Evolutionary conservation across 176 grass and related monocot species (phyloP).

Genomic region (Hordeum vulgare): MorexV3_pseudomolecules_assembly NC_058520.1:530286386-530286885

Average conservation of each 20-base stretch:
- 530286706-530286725: slow-evolving; percentile 92
- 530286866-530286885: neutral
- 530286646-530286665: slow-evolving; percentile 82
- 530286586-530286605: slow-evolving; percentile 84
- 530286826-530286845: slow-evolving; percentile 5
- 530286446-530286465: slow-evolving; percentile 67
- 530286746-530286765: slow-evolving; percentile 97
- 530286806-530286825: slow-evolving; percentile 37
- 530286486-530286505: slow-evolving; percentile 66
- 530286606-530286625: slow-evolving; percentile 96
- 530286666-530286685: slow-evolving; percentile 76
- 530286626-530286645: slow-evolving; percentile 85
- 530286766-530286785: slow-evolving; percentile 88
- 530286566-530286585: slow-evolving; percentile 77
- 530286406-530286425: slow-evolving; percentile 76
- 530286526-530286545: slow-evolving; percentile 78
- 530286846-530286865: neutral
- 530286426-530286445: slow-evolving; percentile 71
- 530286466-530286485: slow-evolving; percentile 71
- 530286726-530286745: slow-evolving; percentile 94
- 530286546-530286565: slow-evolving; percentile 71
- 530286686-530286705: slow-evolving; percentile 68
- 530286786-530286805: slow-evolving; percentile 68
- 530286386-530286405: slow-evolving; percentile 81
- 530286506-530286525: slow-evolving; percentile 88